Evolutionary conservation across 208 protist species (phyloP).

Genomic region (Wallacemonas sp.): DNA sequence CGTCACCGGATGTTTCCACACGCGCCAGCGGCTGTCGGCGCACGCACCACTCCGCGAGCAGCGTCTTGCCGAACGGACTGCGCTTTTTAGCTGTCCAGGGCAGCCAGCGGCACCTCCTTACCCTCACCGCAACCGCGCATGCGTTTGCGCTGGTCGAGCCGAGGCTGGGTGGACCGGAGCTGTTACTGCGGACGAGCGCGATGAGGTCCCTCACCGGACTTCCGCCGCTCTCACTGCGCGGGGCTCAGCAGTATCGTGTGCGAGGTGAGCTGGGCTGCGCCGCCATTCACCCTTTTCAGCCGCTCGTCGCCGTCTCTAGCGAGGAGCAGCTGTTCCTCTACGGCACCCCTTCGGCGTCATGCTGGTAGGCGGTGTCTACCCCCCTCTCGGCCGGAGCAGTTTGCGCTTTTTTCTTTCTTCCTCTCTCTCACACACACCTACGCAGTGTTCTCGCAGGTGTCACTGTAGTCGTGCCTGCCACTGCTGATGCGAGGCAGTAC

Average conservation of each 20-base stretch:
- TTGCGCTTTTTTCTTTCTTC: background rate
- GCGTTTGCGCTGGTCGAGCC: constrained; percentile 31
- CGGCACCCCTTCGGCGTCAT: constrained; percentile 9
- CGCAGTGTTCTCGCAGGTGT: too few relatives aligned
- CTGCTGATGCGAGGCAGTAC: too few relatives aligned
- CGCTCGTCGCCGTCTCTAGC: constrained; percentile 24
- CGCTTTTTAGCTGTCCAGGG: constrained; percentile 52
- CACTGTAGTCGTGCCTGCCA: too few relatives aligned
- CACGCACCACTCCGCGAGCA: background rate
- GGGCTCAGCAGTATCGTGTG: constrained; percentile 13
- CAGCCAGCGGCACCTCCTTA: constrained; percentile 38
- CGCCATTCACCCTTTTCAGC: constrained; percentile 34
- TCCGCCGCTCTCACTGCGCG: background rate
- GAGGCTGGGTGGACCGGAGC: background rate
- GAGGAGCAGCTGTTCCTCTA: constrained; percentile 23
- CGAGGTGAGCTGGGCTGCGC: constrained; percentile 13
- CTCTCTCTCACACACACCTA: background rate
- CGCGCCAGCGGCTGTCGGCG: constrained; percentile 2
- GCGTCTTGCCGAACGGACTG: background rate
- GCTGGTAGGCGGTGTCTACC: background rate
- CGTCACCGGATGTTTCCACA: background rate
- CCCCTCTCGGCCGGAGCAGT: too few relatives aligned
- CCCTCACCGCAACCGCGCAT: constrained; percentile 48
- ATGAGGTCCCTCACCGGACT: background rate
- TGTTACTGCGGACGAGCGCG: background rate